A percentile compares a stretch with the other conserved stretches of the same genome.
These are phyloP conservation scores for Tremella yokohamensis DNA, from an alignment of 768 basidiomycete genomes.

Conservation along the genomic window DNA sequence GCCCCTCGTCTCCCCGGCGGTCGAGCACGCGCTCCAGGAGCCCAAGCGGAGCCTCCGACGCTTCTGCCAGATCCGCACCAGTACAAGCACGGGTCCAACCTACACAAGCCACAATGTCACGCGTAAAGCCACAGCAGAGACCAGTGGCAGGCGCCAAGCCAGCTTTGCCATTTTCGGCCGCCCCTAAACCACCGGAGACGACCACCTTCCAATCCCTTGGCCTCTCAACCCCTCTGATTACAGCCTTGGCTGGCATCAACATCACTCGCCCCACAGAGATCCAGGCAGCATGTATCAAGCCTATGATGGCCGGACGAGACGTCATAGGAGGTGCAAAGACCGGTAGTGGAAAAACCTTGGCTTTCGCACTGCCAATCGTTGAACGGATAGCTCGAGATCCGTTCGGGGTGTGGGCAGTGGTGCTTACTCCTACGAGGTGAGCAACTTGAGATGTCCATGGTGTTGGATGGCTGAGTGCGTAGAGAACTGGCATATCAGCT, in stretches of 20 bases:
- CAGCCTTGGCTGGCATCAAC: slow-evolving; percentile 73
- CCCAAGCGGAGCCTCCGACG: background rate
- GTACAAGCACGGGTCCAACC: background rate
- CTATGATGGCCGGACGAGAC: slow-evolving; percentile 79
- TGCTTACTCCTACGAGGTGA: slow-evolving; percentile 91
- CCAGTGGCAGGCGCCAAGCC: no score
- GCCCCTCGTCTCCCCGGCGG: background rate
- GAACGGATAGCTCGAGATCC: slow-evolving; percentile 84
- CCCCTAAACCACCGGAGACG: background rate
- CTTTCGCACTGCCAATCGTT: slow-evolving; percentile 91
- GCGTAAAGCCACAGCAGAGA: background rate
- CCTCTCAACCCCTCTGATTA: slow-evolving; percentile 57
- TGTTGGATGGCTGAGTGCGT: slow-evolving; percentile 5
- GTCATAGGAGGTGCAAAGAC: slow-evolving; percentile 98
- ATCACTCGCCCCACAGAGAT: slow-evolving; percentile 81
- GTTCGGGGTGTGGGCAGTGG: slow-evolving; percentile 87
- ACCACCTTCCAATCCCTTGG: slow-evolving; percentile 50
- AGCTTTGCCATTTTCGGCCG: background rate
- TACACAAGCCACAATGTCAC: background rate
- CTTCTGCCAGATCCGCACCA: no score
- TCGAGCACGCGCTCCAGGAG: background rate
- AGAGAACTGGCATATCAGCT: slow-evolving; percentile 98
- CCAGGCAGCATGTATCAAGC: slow-evolving; percentile 84
- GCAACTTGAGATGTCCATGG: slow-evolving; percentile 21
- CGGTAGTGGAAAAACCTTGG: slow-evolving; percentile 95